phyloP scores from a whole-genome alignment of 2,329 filamentous ascomycete genomes.

The Diaporthe ampelina region DNA sequence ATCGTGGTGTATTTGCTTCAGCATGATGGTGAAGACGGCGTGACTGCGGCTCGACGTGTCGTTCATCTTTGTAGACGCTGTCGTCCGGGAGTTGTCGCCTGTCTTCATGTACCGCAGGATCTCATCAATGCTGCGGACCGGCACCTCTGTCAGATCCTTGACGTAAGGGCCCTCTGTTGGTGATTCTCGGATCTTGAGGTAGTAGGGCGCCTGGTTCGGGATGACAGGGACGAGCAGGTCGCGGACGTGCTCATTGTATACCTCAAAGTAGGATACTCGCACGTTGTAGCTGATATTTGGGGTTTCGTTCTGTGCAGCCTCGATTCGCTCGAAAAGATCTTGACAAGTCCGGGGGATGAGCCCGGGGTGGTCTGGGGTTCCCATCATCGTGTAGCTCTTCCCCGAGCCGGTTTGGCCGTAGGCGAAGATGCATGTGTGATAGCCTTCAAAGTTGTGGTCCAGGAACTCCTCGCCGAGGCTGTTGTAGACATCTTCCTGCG shows the following conservation, averaged over 20 bases:
- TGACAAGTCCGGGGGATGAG: conserved; percentile 96
- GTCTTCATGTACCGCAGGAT: conserved; percentile 92
- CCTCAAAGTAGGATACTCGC: conserved; percentile 97
- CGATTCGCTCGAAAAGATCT: conserved; percentile 94
- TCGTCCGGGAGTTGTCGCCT: conserved; percentile 89
- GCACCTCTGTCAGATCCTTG: conserved; percentile 94
- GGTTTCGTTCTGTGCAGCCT: conserved; percentile 80
- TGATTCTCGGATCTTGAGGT: conserved; percentile 97
- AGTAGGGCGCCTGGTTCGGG: conserved; percentile 82
- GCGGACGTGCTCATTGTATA: conserved; percentile 99
- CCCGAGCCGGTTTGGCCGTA: conserved; percentile 98
- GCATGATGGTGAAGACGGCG: conserved; percentile 96
- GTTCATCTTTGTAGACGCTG: conserved; percentile 98
- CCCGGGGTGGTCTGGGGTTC: conserved; percentile 84
- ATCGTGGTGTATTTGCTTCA: conserved; percentile 98
- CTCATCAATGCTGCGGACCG: conserved; percentile 88
- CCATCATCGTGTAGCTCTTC: conserved; percentile 99
- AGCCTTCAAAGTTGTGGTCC: conserved; percentile 99
- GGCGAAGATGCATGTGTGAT: conserved; percentile 99
- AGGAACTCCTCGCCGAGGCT: conserved; percentile 95
- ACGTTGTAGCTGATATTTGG: conserved; percentile 97
- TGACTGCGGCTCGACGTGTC: conserved; percentile 97
- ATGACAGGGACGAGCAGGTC: conserved; percentile 86
- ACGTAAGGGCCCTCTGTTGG: conserved; percentile 96
- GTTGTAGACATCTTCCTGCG: conserved; percentile 94